phyloP scores from a whole-genome alignment of 805 yeast species.

The Lipomyces oligophaga region DNA sequence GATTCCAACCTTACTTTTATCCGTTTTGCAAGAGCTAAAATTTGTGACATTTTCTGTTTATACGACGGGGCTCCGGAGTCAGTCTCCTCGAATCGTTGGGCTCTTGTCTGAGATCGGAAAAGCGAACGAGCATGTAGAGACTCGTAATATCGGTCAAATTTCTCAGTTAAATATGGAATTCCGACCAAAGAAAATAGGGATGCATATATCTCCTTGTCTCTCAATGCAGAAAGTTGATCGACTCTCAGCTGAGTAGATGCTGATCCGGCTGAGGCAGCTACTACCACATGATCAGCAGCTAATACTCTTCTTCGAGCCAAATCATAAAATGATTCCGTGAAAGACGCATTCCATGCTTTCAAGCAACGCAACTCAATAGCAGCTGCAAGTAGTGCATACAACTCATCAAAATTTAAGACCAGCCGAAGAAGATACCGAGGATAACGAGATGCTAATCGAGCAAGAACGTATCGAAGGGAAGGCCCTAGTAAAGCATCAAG shows the following conservation, averaged over 20 bases:
- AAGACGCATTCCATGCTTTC: constrained; percentile 72
- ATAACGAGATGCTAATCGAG: constrained; percentile 72
- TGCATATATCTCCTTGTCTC: constrained; percentile 49
- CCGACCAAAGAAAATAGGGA: constrained; percentile 53
- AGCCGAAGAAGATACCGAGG: constrained; percentile 64
- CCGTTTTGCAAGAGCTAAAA: too few species aligned
- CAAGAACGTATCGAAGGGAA: constrained; percentile 71
- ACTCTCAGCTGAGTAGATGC: constrained; percentile 27
- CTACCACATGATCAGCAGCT: constrained; percentile 32
- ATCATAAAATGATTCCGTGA: constrained; percentile 91
- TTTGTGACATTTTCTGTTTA: too few species aligned
- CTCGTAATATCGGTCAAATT: constrained; percentile 62
- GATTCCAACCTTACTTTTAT: not conserved
- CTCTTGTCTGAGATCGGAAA: constrained; percentile 41
- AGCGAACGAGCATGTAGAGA: constrained; percentile 56
- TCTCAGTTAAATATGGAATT: constrained; percentile 64
- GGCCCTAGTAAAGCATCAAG: constrained; percentile 75
- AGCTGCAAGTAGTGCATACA: constrained; percentile 58
- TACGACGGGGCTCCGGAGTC: not conserved
- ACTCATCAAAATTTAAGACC: constrained; percentile 72
- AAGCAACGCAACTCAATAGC: constrained; percentile 68
- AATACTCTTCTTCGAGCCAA: constrained; percentile 55
- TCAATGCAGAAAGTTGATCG: constrained; percentile 49
- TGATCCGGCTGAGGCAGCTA: constrained; percentile 31
- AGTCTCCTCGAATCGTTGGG: constrained; percentile 33